These are phyloP conservation scores for Penicillium griseofulvum DNA, from an alignment of 2,329 filamentous ascomycete genomes.

Conservation along the genomic window DNA sequence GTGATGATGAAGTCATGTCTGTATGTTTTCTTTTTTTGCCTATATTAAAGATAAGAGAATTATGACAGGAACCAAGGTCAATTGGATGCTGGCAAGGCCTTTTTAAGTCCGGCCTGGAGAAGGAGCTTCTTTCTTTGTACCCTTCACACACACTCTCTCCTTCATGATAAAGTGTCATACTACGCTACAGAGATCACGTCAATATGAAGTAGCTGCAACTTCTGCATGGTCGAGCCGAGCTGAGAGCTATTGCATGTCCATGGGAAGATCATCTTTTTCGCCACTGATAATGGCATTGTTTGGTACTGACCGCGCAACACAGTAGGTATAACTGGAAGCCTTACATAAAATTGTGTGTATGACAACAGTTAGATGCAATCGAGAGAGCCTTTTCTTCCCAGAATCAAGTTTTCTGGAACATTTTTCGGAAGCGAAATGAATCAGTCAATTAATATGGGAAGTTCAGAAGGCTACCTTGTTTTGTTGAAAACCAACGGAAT, in stretches of 20 bases:
- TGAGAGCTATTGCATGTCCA: neutral
- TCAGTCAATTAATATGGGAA: too few species aligned
- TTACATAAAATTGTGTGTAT: too few species aligned
- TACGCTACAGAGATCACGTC: neutral
- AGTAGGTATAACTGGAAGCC: too few species aligned
- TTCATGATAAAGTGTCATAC: neutral
- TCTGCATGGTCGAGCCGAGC: neutral
- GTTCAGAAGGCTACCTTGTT: too few species aligned
- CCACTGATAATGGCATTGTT: neutral
- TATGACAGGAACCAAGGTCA: neutral
- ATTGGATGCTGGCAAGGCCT: neutral
- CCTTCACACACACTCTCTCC: neutral
- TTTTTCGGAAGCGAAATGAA: too few species aligned
- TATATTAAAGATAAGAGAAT: neutral
- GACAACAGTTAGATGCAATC: too few species aligned
- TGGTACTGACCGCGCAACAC: too few species aligned
- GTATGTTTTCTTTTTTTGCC: neutral
- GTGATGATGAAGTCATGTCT: neutral
- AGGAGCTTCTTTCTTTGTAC: neutral
- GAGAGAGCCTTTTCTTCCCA: too few species aligned
- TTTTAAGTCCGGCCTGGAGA: neutral
- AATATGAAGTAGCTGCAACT: neutral
- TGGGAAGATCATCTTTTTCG: neutral
- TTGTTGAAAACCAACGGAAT: too few species aligned
- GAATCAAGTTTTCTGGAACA: too few species aligned